phyloP scores from a whole-genome alignment of 148 eudicot species.

The Dysphania ambrosioides region DNA sequence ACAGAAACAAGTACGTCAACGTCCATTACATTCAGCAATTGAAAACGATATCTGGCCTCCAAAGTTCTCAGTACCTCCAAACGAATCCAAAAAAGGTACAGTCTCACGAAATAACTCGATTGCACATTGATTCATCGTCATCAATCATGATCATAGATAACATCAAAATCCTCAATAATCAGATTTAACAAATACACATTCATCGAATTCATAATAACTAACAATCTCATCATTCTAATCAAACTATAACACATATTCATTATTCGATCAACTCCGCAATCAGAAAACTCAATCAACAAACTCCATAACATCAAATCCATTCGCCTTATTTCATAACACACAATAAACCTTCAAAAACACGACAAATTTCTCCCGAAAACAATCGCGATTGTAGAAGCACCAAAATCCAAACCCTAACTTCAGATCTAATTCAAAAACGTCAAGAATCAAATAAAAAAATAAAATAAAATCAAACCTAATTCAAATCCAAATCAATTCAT shows the following conservation, averaged over 20 bases:
- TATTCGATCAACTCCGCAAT: no score
- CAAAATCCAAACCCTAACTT: constrained; percentile 7
- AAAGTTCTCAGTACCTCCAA: not conserved
- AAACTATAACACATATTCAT: no score
- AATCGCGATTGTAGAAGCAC: not conserved
- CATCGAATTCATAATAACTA: no score
- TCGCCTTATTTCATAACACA: no score
- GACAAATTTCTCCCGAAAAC: not conserved
- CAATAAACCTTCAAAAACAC: no score
- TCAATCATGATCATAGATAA: no score
- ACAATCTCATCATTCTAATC: no score
- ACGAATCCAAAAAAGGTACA: not conserved
- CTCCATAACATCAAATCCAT: not conserved
- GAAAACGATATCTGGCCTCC: not conserved
- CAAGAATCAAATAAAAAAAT: not conserved
- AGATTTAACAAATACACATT: no score
- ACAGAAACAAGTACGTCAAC: not conserved
- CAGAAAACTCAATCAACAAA: not conserved
- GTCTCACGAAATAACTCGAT: not conserved
- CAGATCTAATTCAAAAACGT: constrained; percentile 3
- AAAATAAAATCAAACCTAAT: not conserved
- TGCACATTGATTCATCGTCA: no score
- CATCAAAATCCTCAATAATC: not conserved
- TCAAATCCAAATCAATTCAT: not conserved
- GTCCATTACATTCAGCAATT: not conserved